phyloP scores from a whole-genome alignment of 2,329 filamentous ascomycete species.

The Cryphonectria naterciae region DNA sequence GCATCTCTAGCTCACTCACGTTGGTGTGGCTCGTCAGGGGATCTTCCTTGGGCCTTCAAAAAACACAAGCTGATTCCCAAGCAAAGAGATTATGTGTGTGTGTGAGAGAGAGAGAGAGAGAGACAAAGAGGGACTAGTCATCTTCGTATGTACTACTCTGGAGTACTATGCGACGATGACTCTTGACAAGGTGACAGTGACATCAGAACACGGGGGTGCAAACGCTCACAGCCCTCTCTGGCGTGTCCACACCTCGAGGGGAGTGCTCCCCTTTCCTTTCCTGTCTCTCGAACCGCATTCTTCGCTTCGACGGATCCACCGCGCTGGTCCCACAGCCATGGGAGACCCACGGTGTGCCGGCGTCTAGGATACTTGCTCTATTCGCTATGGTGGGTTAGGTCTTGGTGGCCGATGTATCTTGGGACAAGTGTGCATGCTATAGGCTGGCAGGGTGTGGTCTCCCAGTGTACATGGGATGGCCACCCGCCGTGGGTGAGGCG shows the following conservation, averaged over 20 bases:
- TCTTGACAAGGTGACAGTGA: neutral
- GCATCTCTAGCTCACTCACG: neutral
- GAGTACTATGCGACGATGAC: neutral
- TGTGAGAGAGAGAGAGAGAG: too few species aligned
- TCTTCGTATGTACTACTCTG: neutral
- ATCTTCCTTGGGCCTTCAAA: neutral
- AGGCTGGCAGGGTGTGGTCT: neutral
- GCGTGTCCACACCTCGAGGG: neutral
- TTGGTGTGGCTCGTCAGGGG: neutral
- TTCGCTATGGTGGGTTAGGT: neutral
- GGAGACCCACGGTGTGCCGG: constrained; percentile 6
- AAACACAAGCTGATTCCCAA: neutral
- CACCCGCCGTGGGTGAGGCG: neutral
- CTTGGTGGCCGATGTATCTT: neutral
- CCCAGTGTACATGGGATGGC: neutral
- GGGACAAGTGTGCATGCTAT: neutral
- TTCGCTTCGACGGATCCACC: constrained; percentile 4
- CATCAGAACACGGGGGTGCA: neutral
- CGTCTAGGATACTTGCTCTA: neutral
- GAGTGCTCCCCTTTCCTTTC: neutral
- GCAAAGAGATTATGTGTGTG: neutral
- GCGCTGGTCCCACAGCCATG: neutral
- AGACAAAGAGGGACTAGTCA: neutral
- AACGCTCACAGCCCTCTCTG: neutral
- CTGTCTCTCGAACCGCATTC: neutral